Evolutionary conservation across 2,329 filamentous ascomycete species (phyloP).

Genomic region (Aureobasidium sp.): DNA sequence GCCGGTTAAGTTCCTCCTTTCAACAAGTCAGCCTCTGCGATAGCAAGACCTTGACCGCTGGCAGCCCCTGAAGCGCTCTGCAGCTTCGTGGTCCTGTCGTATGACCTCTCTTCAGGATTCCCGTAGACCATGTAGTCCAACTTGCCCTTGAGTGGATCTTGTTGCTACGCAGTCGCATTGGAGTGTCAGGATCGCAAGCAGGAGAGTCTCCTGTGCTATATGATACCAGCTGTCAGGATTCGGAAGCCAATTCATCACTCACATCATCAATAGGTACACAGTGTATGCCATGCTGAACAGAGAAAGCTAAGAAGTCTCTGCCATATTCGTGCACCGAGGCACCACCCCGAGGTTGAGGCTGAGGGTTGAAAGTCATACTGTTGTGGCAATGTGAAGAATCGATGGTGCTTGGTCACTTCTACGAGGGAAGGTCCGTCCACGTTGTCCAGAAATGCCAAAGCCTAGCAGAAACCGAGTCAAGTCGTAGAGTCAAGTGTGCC

Average conservation of each 20-base stretch:
- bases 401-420: neutral
- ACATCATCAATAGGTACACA: constrained; percentile 32
- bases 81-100: neutral
- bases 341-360: constrained; percentile 25
- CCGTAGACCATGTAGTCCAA: neutral
- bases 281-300: constrained; percentile 22
- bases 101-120: neutral
- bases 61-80: neutral
- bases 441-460: neutral
- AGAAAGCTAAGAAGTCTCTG: constrained; percentile 21
- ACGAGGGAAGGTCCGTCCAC: neutral
- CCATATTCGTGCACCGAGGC: constrained; percentile 18
- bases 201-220: neutral
- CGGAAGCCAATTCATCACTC: constrained; percentile 13
- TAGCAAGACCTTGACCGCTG: neutral
- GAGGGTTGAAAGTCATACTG: neutral
- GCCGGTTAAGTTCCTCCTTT: constrained; percentile 25
- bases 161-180: neutral
- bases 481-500: neutral
- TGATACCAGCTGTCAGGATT: neutral
- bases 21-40: constrained; percentile 6
- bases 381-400: neutral
- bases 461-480: neutral
- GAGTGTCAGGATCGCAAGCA: neutral
- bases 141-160: neutral